A percentile compares a stretch with the other conserved stretches of the same genome.
These are phyloP conservation scores for Eucalyptus globulus DNA, from an alignment of 345 rosid species.

Conservation along the genomic window DNA sequence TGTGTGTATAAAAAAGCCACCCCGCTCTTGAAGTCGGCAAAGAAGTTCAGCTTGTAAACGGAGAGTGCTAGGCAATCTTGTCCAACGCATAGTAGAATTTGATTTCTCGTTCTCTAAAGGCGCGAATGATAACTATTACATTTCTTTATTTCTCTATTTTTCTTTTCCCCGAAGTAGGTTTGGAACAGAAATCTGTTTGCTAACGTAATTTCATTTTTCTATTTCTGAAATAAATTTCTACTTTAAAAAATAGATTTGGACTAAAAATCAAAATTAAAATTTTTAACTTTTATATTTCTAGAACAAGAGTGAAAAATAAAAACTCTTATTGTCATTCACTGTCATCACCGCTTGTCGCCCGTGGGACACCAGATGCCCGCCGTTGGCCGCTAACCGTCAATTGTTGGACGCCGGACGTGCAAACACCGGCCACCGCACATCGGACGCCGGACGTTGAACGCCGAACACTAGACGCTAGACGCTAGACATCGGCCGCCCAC, in stretches of 20 bases:
- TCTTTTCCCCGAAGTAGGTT: rapidly evolving
- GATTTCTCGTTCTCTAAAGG: background rate
- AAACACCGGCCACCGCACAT: rapidly evolving
- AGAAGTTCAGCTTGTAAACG: background rate
- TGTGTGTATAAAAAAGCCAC: no score
- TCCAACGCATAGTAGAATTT: background rate
- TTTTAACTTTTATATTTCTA: rapidly evolving
- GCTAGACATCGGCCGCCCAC: rapidly evolving
- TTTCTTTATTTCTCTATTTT: no score
- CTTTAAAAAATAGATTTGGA: no score
- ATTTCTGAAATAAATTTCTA: rapidly evolving
- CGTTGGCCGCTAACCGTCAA: rapidly evolving
- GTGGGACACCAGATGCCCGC: rapidly evolving
- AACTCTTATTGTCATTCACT: rapidly evolving
- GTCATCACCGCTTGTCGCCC: rapidly evolving
- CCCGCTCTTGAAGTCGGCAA: background rate
- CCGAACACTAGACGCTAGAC: rapidly evolving
- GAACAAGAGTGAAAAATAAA: rapidly evolving
- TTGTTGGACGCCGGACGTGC: rapidly evolving
- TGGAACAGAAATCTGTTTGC: rapidly evolving
- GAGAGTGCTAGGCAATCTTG: background rate
- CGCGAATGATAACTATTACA: rapidly evolving
- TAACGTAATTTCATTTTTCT: no score
- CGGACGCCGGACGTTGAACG: rapidly evolving
- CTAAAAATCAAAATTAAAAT: rapidly evolving